Percentiles rank a stretch among this genome's conserved stretches.
Evolutionary conservation across 306 rosid genomes (phyloP).

Genomic region (Casuarina equisetifolia): DNA sequence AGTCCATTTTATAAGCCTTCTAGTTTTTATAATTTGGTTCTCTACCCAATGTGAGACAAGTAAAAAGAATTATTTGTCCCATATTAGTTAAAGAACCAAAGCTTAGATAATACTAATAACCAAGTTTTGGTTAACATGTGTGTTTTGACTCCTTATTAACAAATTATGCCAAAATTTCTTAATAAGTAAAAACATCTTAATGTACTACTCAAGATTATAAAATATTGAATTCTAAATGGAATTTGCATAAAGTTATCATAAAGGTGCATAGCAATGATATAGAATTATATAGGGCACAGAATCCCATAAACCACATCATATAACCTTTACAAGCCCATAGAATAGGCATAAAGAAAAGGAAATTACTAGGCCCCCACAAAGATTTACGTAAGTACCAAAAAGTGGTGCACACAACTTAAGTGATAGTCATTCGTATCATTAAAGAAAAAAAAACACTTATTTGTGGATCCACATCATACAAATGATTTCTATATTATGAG

Average conservation of each 20-base stretch:
- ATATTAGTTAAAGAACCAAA: too few species aligned
- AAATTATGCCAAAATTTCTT: too few species aligned
- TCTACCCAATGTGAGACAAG: too few species aligned
- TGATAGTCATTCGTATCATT: constrained; percentile 28
- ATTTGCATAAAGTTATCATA: neutral
- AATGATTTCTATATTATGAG: neutral
- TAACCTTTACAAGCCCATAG: constrained; percentile 26
- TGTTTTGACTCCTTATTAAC: too few species aligned
- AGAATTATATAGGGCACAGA: neutral
- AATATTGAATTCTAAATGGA: neutral
- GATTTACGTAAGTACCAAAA: constrained; percentile 26
- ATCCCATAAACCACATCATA: constrained; percentile 19
- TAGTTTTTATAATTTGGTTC: too few species aligned
- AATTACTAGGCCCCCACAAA: constrained; percentile 23
- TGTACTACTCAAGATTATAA: neutral
- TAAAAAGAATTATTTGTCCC: too few species aligned
- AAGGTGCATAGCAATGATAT: neutral
- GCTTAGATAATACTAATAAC: too few species aligned
- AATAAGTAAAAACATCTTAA: too few species aligned
- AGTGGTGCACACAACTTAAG: constrained; percentile 24
- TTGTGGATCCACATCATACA: constrained; percentile 6
- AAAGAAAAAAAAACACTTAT: constrained; percentile 32
- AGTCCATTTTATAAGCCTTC: too few species aligned
- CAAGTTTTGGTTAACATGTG: too few species aligned
- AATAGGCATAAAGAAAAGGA: constrained; percentile 18